Base-by-base conservation (phyloP, 257 asterid genomes). In the Nicotiana paniculata region DNA sequence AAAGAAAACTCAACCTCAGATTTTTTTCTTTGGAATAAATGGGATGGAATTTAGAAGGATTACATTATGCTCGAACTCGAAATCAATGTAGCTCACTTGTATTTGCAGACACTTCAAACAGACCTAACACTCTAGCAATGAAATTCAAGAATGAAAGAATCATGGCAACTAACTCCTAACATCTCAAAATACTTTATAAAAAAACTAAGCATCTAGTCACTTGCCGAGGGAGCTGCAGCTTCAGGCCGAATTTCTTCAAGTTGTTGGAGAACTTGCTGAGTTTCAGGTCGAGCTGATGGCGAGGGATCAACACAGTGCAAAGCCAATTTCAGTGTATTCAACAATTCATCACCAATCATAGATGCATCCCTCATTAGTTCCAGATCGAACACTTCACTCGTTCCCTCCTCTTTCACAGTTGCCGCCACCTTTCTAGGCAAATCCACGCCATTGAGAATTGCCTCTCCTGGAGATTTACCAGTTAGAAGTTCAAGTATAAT, bases 361-460 rank as follows among this genome's bases (percentile, higher is more conserved):
- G 97, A 85, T 1, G 96, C 97, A 82, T 94, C 97, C 89, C 89
- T 93, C 97, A 94, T 91, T 84, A 96, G 80, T 86, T 96, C 99
- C 90, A 96, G 74, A 72, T 96, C 97, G 9, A 96, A 96, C 16
- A 94, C 97, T 68, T 94, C 99, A 32, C 93, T 96, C 1, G 98
- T 96, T 97, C 99, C 95, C 86, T 96, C 99, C 81, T 94, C 97
- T 80, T 94, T 96, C 83, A 96, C 99, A 4, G 88, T 90, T 3
- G 99, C 93, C 7, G 99, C 97, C 58, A 96, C 99, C 97, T 96
- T 92, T 53, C 90, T 96, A 4, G 98, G 97, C 85, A 94, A 85
- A 77, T 93, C 97, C 55, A 85, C 90, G 0, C 97, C 99, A 83
- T 91, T 77, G 93, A 43, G 51, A 9, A 88, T 86, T 24, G 92